Conservation (phyloP, 2,329 filamentous ascomycete genomes). For the Aaosphaeria arxii region DNA sequence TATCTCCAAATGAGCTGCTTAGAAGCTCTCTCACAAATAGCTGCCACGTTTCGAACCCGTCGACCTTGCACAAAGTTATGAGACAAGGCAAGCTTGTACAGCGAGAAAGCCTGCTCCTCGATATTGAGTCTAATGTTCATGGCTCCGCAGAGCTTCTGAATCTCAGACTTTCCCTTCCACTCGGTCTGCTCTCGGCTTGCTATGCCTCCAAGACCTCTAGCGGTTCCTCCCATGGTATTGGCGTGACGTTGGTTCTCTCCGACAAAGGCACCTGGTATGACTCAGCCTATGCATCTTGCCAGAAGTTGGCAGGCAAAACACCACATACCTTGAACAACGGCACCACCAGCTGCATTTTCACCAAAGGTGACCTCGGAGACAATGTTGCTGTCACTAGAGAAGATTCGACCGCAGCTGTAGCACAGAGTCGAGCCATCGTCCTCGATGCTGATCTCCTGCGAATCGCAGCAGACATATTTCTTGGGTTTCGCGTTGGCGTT, state of each 20-base stretch:
- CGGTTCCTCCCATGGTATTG: constrained; percentile 53
- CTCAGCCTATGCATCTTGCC: too few species aligned
- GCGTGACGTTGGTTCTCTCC: constrained; percentile 81
- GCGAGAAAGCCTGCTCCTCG: constrained; percentile 37
- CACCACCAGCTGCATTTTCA: constrained; percentile 79
- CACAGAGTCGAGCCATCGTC: constrained; percentile 20
- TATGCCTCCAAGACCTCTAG: constrained; percentile 47
- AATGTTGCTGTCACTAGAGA: constrained; percentile 76
- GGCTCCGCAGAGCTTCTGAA: constrained; percentile 37
- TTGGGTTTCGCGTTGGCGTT: not conserved
- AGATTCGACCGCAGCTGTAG: constrained; percentile 52
- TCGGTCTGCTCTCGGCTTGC: constrained; percentile 61
- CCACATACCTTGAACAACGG: constrained; percentile 65
- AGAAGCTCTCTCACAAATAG: constrained; percentile 57
- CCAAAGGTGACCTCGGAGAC: constrained; percentile 90
- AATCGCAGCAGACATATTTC: constrained; percentile 23
- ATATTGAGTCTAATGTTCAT: constrained; percentile 37
- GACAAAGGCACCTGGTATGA: constrained; percentile 67
- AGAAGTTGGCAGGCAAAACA: too few species aligned
- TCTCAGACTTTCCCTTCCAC: constrained; percentile 51
- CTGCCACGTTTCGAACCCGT: constrained; percentile 77
- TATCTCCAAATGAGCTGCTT: too few species aligned
- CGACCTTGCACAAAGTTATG: constrained; percentile 65
- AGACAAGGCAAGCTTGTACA: constrained; percentile 54
- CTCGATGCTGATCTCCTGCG: constrained; percentile 18